Conservation (phyloP, 495 filamentous ascomycete species). For the Penicillium roqueforti region DNA sequence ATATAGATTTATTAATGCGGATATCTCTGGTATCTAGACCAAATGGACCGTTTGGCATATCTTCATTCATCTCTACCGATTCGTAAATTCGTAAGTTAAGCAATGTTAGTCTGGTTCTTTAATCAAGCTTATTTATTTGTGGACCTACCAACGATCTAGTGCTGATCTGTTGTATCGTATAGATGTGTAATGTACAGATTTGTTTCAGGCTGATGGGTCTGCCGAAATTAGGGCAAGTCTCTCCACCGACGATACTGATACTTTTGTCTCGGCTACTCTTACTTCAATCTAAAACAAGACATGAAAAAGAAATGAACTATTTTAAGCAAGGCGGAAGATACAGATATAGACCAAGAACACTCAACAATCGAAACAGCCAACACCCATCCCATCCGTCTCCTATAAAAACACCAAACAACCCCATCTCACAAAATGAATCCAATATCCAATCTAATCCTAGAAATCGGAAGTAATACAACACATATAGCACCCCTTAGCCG, state of each 20-base stretch:
- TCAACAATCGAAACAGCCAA: neutral
- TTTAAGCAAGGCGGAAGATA: neutral
- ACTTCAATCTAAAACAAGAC: no score
- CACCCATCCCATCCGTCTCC: neutral
- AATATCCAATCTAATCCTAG: neutral
- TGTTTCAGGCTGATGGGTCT: neutral
- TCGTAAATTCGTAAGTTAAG: neutral
- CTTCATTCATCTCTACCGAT: neutral
- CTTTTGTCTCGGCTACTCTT: no score
- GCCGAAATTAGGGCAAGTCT: neutral
- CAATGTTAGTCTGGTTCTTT: neutral
- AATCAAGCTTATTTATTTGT: neutral
- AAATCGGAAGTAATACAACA: constrained; percentile 26
- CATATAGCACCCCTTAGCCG: constrained; percentile 15
- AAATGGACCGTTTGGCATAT: neutral
- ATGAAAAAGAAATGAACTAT: neutral
- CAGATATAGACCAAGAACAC: no score
- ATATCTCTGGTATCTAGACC: neutral
- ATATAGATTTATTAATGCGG: constrained; percentile 6
- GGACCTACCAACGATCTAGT: neutral
- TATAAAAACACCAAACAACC: neutral
- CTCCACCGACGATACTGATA: no score
- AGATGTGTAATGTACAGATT: neutral
- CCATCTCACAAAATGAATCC: neutral
- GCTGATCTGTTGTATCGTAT: neutral